These are phyloP conservation scores for Alternaria rosae DNA, from an alignment of 2,329 filamentous ascomycete species.

Conservation along the genomic window DNA sequence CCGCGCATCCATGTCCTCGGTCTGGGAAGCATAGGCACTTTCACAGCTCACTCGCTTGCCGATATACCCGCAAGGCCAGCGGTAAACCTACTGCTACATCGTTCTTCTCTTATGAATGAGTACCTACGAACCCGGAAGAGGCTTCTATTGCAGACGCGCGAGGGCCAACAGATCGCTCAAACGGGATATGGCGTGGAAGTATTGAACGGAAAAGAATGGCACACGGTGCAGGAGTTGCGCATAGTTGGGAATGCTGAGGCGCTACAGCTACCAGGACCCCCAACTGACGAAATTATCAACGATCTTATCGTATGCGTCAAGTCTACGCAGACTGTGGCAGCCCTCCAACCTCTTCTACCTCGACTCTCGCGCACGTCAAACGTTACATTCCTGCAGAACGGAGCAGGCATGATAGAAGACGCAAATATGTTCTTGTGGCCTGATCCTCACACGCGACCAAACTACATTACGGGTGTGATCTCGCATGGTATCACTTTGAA, in stretches of 20 bases:
- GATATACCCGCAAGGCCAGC: conserved; percentile 6
- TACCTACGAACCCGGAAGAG: neutral
- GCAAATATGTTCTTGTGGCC: conserved; percentile 1
- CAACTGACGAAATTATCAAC: neutral
- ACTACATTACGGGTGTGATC: conserved; percentile 3
- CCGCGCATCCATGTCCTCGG: conserved; percentile 13
- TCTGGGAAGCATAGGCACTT: conserved; percentile 4
- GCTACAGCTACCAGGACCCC: neutral
- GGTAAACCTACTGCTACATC: conserved; percentile 8
- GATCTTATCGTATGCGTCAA: conserved; percentile 20
- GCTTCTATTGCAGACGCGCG: conserved; percentile 2
- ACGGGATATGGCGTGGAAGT: conserved; percentile 7
- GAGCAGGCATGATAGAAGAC: conserved; percentile 10
- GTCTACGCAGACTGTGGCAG: conserved; percentile 7
- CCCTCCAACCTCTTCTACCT: conserved; percentile 8
- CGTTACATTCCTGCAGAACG: conserved; percentile 9
- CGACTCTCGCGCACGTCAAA: neutral
- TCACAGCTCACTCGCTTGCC: conserved; percentile 14
- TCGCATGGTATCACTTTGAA: conserved; percentile 10
- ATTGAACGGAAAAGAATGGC: neutral
- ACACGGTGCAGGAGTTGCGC: neutral
- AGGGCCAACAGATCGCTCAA: conserved; percentile 3
- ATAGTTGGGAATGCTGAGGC: neutral
- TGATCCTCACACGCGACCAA: conserved; percentile 1
- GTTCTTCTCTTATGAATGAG: conserved; percentile 2